Base-by-base conservation (phyloP, 495 filamentous ascomycete species). In the Friedmanniomyces endolithicus region DNA sequence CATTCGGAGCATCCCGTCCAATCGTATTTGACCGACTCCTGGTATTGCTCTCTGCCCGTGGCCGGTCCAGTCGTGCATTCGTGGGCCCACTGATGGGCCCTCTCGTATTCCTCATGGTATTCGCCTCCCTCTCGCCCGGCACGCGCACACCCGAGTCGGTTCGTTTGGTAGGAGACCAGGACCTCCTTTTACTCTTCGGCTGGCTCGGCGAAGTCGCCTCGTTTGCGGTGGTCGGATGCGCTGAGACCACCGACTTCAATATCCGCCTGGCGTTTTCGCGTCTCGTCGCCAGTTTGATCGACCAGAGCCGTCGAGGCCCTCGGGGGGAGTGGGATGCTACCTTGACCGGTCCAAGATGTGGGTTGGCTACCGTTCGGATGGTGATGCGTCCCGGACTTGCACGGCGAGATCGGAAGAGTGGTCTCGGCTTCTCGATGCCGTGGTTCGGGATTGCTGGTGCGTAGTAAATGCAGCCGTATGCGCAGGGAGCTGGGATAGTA, bases 181-280 rank as follows among this genome's bases (percentile, higher is more conserved):
- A 62, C 45, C 57, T 46, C 33, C 58, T 58, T 29, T 55, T 52
- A 24, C 53, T 57, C 17, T 56, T 58, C 11, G 41, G 24, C 39
- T 44, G 43, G 3, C 33, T 48, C 2, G 59, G 59, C 9, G 50
- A 55, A 27, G 57, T 24, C 1, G 52, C 20, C 4, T 50, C 57
- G 29, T 34, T 44, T 1, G 29, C 22, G 33, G 44, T 27, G 22
- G 55, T 53, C 16, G 19, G 33, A 16, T 64, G 53, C 40, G 61
- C 58, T 16, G 61, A 43, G 22, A 70, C 69, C 48, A 73, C 63
- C 20, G 68, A 65, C 40, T 68, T 64, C 48, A 73, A 60, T 58
- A 72, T 71, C 44, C 70, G 66, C 64, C 68, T 69, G 4, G 70
- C 71, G 69, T 68, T 70, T 24, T 72, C 71, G 44, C 68, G 57